Evolutionary conservation across 257 asterid genomes (phyloP), one percentile per base, ranked within the genome.

Genomic region (Anisodus tanguticus): DNA sequence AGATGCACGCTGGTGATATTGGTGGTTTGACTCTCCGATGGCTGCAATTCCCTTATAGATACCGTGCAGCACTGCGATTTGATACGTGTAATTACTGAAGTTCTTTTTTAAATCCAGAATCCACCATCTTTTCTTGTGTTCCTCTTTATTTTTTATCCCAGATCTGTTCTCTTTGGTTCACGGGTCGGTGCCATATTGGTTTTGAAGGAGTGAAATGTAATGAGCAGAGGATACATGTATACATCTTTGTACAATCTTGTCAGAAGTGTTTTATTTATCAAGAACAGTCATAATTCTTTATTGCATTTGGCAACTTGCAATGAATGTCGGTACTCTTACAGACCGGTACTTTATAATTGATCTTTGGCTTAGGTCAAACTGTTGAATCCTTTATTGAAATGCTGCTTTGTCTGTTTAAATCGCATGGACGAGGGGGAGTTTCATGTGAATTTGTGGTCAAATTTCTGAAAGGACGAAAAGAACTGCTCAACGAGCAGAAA

Each of bases 151-250:
- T 53, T 77, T 45, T 4, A 13, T 31, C 82, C 64, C 64, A 31
- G 64, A 31, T 77, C 62, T 13, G 15, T 76, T 22, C 22, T 31
- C 64, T 16, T 77, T 10, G 49, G 81, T 76, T 76, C 45, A 3
- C 8, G 6, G 64, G 64, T 77, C n/a, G 26, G 4, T 26, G 62
- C 49, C 4, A 3, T 53, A 13, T 54, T 77, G 64, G 66, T 53
- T 22, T 17, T 74, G 22, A 74, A 74, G 11, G 82, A 53, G 64
- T 31, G 82, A 77, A 77, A 53, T 53, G 64, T 77, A 53, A 77
- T 51, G 81, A 51, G n/a, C 26, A 13, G 47, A 53, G 41, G 59
- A 76, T 76, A 76, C 47, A 26, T 26, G 72, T 66, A 5, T 66
- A 26, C 45, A 31, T 64, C 7, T 22, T 70, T 70, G 3, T 71